Evolutionary conservation across 306 rosid genomes (phyloP).

Genomic region (Cucurbita pepo): DNA sequence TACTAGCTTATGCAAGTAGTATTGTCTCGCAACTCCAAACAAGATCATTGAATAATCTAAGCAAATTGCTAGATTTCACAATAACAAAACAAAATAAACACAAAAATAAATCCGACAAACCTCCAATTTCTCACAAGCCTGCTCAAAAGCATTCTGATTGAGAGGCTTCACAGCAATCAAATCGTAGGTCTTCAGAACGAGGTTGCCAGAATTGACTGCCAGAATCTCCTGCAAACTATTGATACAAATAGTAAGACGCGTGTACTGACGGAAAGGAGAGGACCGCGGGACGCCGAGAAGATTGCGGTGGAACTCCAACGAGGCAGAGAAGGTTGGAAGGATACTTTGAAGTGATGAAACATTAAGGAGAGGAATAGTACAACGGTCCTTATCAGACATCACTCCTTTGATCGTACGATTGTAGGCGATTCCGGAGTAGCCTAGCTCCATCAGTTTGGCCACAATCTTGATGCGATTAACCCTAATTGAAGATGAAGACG

Average conservation of each 20-base stretch:
- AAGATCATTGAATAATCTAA: background rate
- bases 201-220: conserved; percentile 60
- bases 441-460: conserved; percentile 66
- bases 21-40: background rate
- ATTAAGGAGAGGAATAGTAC: conserved; percentile 42
- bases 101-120: conserved; percentile 16
- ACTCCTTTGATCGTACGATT: conserved; percentile 68
- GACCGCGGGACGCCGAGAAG: conserved; percentile 37
- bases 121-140: conserved; percentile 67
- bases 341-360: conserved; percentile 54
- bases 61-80: background rate
- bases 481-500: conserved; percentile 17
- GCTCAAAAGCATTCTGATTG: conserved; percentile 48
- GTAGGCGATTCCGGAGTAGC: conserved; percentile 79
- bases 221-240: conserved; percentile 29
- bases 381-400: conserved; percentile 77
- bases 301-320: conserved; percentile 62
- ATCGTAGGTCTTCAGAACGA: conserved; percentile 67
- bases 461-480: conserved; percentile 38
- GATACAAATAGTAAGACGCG: conserved; percentile 57
- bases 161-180: conserved; percentile 56
- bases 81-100: background rate
- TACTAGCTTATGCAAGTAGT: background rate
- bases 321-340: conserved; percentile 43
- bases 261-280: conserved; percentile 77